These are phyloP conservation scores for Chlorophyllum brunneum DNA, from an alignment of 768 basidiomycete genomes.

Conservation along the genomic window DNA sequence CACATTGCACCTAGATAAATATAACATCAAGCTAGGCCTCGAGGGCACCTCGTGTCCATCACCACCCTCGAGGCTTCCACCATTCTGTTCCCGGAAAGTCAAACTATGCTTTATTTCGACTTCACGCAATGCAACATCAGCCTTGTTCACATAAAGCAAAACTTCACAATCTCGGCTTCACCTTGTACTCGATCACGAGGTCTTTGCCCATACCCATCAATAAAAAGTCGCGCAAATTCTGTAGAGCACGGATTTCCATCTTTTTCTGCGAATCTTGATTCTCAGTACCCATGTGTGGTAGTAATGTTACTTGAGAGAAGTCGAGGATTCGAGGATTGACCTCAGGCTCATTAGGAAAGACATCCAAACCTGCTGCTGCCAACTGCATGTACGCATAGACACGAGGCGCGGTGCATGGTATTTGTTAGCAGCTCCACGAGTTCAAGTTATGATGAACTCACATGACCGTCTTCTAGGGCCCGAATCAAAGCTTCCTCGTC, in stretches of 20 bases:
- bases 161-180: slow-evolving; percentile 26
- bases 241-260: slow-evolving; percentile 85
- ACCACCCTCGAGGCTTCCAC: slow-evolving; percentile 3
- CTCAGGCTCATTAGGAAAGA: slow-evolving; percentile 80
- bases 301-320: slow-evolving; percentile 79
- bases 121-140: slow-evolving; percentile 39
- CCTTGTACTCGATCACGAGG: slow-evolving; percentile 55
- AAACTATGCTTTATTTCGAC: slow-evolving; percentile 43
- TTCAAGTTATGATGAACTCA: slow-evolving; percentile 33
- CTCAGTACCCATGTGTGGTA: slow-evolving; percentile 93
- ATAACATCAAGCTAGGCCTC: slow-evolving; percentile 15
- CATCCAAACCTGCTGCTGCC: slow-evolving; percentile 78
- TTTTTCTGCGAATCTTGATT: slow-evolving; percentile 73
- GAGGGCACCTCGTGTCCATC: no score
- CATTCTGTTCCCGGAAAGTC: not conserved
- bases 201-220: slow-evolving; percentile 61
- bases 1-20: not conserved
- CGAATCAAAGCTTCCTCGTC: slow-evolving; percentile 85
- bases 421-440: no score
- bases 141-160: slow-evolving; percentile 2
- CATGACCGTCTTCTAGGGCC: slow-evolving; percentile 84
- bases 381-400: slow-evolving; percentile 41
- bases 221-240: slow-evolving; percentile 71
- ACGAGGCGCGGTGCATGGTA: no score
- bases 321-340: slow-evolving; percentile 75